phyloP scores from a whole-genome alignment of 2,329 filamentous ascomycete species.

The Rhexocercosporidium sp. region DNA sequence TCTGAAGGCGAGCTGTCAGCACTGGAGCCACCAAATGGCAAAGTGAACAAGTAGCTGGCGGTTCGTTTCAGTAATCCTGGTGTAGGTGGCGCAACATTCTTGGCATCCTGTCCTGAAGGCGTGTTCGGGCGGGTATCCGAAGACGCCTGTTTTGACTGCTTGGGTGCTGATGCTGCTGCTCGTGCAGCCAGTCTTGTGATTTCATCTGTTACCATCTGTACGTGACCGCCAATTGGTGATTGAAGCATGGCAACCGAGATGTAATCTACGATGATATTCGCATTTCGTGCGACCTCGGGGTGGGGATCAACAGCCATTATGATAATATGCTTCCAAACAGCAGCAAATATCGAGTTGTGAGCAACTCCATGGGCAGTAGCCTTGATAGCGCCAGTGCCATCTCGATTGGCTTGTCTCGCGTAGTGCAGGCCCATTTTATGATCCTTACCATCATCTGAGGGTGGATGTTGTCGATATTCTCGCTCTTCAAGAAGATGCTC shows the following conservation, averaged over 20 bases:
- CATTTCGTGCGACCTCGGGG: slow-evolving; percentile 87
- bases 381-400: slow-evolving; percentile 63
- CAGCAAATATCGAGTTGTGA: slow-evolving; percentile 88
- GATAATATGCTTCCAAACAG: slow-evolving; percentile 91
- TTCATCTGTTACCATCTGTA: slow-evolving; percentile 76
- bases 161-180: slow-evolving; percentile 46
- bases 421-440: slow-evolving; percentile 69
- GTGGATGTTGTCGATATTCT: slow-evolving; percentile 65
- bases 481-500: slow-evolving; percentile 89
- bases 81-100: slow-evolving; percentile 53
- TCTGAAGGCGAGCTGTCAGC: slow-evolving; percentile 37
- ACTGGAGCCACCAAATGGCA: slow-evolving; percentile 52
- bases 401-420: slow-evolving; percentile 59
- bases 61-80: slow-evolving; percentile 67
- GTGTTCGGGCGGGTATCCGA: slow-evolving; percentile 39
- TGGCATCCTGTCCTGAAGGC: slow-evolving; percentile 37
- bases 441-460: slow-evolving; percentile 59
- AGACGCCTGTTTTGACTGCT: slow-evolving; percentile 25
- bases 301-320: slow-evolving; percentile 94
- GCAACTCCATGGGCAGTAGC: slow-evolving; percentile 65
- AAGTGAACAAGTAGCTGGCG: slow-evolving; percentile 63
- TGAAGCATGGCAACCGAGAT: slow-evolving; percentile 79
- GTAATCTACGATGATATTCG: slow-evolving; percentile 83
- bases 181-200: slow-evolving; percentile 60
- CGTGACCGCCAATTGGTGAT: slow-evolving; percentile 74